Base-by-base conservation (phyloP, 148 eudicot species). In the Oxyria digyna region DNA sequence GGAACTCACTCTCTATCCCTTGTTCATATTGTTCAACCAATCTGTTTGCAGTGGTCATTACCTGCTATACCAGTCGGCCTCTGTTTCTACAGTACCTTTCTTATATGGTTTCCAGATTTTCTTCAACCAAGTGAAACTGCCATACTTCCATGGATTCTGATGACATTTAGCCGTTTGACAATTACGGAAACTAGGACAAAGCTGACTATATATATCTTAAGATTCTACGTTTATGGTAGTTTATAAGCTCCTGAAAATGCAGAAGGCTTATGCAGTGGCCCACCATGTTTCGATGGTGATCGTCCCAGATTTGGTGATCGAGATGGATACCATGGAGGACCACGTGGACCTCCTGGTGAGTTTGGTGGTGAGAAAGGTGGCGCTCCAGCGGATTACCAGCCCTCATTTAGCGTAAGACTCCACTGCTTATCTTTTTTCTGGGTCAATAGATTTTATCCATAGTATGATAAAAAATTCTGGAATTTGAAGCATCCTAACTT, bases 341-440 rank as follows among this genome's bases (percentile, higher is more conserved):
- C 93, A 26, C 85, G 91, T 70, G 85, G 96, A 18, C 87, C 87
- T 13, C 79, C 91, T n/a, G 96, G 96, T 14, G 98, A 89, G 9
- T 85, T 81, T 43, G 96, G 91, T 62, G 98, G 89, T 67, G 98
- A 93, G 68, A 93, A 93, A 71, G 95, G 89, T 65, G 98, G 95
- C 24, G 98, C 98, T 43, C 98, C 98, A 3, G 91, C 95, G 45
- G 91, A 85, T 71, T 93, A 74, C 70, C 87, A 89, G 62, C 98
- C 98, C 70, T 78, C 89, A 40, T 93, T 89, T 68, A 82, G 89
- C 78, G 91, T 87, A 84, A 74, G 73, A 9, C 43, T 3, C 66
- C 6, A 54, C 14, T 24, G 62, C 31, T 54, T 54, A 6, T 37
- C 46, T 7, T 7, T 67, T 67, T 32, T n/a, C 1, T 18, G n/a